Conservation (phyloP, 257 asterid species). For the Sherardia arvensis region DNA sequence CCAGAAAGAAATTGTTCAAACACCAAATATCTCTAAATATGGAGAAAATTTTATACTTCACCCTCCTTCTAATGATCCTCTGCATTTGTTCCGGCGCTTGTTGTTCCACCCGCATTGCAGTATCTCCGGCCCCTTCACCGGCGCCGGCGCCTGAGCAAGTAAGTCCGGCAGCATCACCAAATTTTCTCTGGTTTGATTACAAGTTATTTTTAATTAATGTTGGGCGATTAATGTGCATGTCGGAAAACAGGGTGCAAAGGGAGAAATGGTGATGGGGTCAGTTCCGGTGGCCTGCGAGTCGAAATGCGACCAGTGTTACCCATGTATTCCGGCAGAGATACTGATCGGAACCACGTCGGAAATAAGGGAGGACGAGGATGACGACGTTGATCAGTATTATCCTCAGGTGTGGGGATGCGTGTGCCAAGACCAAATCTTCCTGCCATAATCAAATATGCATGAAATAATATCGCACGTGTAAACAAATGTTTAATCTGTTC, state of each 20-base stretch:
- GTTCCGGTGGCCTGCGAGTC: not conserved
- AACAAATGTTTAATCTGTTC: too few species aligned
- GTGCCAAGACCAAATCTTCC: not conserved
- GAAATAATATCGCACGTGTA: not conserved
- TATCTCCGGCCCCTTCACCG: not conserved
- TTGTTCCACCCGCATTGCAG: not conserved
- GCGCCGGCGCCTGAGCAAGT: conserved; percentile 1
- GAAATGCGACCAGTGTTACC: conserved; percentile 5
- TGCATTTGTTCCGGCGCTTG: not conserved
- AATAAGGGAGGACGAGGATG: not conserved
- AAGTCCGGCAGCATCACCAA: not conserved
- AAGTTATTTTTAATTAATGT: not conserved
- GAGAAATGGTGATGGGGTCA: not conserved
- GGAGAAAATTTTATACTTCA: not conserved
- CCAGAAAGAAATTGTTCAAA: not conserved
- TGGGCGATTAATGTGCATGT: not conserved
- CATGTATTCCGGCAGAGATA: conserved; percentile 4
- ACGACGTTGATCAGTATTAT: conserved; percentile 1
- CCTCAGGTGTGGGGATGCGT: conserved; percentile 7
- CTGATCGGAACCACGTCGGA: conserved; percentile 1
- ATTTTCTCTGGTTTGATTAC: not conserved
- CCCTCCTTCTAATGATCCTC: not conserved
- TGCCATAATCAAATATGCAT: not conserved
- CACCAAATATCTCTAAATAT: not conserved
- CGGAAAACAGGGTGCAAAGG: not conserved